Conservation (phyloP, 352 stramenopile species). For the Pythium brachiatum region DNA sequence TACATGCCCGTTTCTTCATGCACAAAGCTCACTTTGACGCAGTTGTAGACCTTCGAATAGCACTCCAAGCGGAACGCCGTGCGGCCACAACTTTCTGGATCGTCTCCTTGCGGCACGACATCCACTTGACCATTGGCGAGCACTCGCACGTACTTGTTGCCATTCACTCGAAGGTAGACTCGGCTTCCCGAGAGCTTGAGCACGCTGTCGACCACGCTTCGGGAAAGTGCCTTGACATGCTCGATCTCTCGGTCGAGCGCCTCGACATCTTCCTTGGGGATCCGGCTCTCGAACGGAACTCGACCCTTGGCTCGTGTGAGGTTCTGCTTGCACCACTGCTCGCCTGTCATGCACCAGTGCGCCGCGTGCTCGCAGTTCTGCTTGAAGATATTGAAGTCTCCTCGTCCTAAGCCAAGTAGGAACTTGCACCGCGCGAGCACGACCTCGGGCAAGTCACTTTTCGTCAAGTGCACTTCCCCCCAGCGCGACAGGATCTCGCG, state of each 20-base stretch:
- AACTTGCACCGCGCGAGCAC: constrained; percentile 83
- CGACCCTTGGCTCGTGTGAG: constrained; percentile 66
- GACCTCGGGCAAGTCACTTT: constrained; percentile 78
- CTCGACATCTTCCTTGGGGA: constrained; percentile 75
- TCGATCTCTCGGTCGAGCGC: constrained; percentile 69
- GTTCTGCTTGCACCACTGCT: constrained; percentile 89
- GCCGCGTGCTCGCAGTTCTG: constrained; percentile 88
- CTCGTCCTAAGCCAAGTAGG: constrained; percentile 64
- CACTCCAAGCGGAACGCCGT: constrained; percentile 75
- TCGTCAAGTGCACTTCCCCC: constrained; percentile 85
- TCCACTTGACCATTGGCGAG: constrained; percentile 47
- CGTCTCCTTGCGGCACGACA: constrained; percentile 44
- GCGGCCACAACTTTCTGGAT: constrained; percentile 45
- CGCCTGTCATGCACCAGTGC: constrained; percentile 87
- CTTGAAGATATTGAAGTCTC: constrained; percentile 87
- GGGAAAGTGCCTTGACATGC: constrained; percentile 68
- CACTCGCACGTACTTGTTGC: constrained; percentile 63
- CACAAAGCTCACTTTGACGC: constrained; percentile 82
- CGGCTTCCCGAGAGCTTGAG: constrained; percentile 52
- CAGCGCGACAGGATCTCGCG: constrained; percentile 76
- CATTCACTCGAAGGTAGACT: constrained; percentile 72
- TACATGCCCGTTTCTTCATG: constrained; percentile 60
- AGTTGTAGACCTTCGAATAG: constrained; percentile 83
- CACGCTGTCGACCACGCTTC: constrained; percentile 63
- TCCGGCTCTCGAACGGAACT: constrained; percentile 77